Evolutionary conservation across 2,329 filamentous ascomycete genomes (phyloP).

Genomic region (Dichotomopilus funicola): DNA sequence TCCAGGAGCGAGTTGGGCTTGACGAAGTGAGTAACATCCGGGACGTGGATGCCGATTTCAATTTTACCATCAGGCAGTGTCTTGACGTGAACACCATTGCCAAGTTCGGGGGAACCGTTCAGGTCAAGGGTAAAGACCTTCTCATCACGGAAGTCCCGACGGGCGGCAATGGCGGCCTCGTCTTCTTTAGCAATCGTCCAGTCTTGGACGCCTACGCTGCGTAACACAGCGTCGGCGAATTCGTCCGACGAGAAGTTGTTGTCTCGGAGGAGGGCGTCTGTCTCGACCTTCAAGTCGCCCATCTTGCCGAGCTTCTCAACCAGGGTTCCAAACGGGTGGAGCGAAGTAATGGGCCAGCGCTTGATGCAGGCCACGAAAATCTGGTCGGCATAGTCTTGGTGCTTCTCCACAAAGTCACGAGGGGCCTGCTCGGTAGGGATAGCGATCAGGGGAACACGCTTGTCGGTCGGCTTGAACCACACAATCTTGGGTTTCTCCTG

Average conservation of each 20-base stretch:
- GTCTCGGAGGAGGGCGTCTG: constrained; percentile 90
- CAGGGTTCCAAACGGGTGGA: constrained; percentile 95
- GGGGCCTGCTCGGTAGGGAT: constrained; percentile 98
- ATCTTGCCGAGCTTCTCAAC: constrained; percentile 96
- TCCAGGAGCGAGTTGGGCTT: constrained; percentile 94
- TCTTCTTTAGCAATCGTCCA: constrained; percentile 84
- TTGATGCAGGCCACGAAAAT: constrained; percentile 99
- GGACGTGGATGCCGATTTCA: constrained; percentile 91
- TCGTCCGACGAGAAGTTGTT: constrained; percentile 99
- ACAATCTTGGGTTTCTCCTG: constrained; percentile 99
- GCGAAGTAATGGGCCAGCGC: constrained; percentile 98
- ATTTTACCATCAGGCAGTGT: constrained; percentile 74
- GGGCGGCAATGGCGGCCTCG: constrained; percentile 62
- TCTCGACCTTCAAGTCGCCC: constrained; percentile 96
- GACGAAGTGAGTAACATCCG: constrained; percentile 93
- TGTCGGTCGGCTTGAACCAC: constrained; percentile 99
- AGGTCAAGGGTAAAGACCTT: constrained; percentile 89
- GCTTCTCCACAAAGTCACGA: constrained; percentile 95
- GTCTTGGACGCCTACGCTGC: constrained; percentile 85
- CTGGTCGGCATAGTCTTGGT: constrained; percentile 93
- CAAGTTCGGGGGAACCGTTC: constrained; percentile 78
- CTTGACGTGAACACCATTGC: constrained; percentile 91
- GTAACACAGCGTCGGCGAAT: constrained; percentile 91
- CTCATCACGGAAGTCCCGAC: constrained; percentile 86
- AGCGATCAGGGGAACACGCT: constrained; percentile 94